A percentile compares a stretch with the other conserved stretches of the same genome.
These are phyloP conservation scores for Ophiostoma sp. DNA, from an alignment of 2,329 filamentous ascomycete species.

Conservation along the genomic window DNA sequence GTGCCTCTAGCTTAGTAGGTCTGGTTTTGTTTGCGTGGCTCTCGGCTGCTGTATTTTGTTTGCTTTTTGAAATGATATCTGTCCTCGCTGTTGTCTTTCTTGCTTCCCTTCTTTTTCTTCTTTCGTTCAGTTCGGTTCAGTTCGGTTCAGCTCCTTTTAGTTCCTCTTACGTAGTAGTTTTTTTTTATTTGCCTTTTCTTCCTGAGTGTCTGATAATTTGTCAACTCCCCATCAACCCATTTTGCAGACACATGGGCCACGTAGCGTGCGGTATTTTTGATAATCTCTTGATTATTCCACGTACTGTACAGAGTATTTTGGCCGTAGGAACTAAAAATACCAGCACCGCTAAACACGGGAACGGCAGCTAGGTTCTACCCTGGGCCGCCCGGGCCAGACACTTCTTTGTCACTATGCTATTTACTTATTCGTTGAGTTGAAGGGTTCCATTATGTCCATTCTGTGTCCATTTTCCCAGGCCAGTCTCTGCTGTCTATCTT, in stretches of 20 bases:
- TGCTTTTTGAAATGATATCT: background rate
- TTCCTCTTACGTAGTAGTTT: too few species aligned
- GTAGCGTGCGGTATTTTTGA: too few species aligned
- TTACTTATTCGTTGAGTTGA: too few species aligned
- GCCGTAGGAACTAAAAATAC: background rate
- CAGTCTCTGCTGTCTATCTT: background rate
- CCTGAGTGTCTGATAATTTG: background rate
- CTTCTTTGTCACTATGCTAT: background rate
- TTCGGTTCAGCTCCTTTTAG: too few species aligned
- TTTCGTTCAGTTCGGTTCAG: too few species aligned
- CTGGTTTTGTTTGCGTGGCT: background rate
- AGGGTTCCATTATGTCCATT: too few species aligned
- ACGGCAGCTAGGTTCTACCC: constrained; percentile 5
- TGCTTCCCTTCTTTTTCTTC: too few species aligned
- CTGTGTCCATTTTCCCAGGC: too few species aligned
- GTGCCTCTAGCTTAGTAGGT: too few species aligned
- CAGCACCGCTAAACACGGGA: background rate
- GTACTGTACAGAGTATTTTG: too few species aligned
- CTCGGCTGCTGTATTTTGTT: background rate
- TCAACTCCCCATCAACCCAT: background rate
- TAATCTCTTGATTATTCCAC: too few species aligned
- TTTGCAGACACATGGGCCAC: too few species aligned
- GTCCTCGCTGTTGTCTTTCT: background rate
- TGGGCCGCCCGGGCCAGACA: background rate
- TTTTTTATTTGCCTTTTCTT: background rate